Conservation (phyloP, 768 basidiomycete species). For the Lepiota venenata region DNA sequence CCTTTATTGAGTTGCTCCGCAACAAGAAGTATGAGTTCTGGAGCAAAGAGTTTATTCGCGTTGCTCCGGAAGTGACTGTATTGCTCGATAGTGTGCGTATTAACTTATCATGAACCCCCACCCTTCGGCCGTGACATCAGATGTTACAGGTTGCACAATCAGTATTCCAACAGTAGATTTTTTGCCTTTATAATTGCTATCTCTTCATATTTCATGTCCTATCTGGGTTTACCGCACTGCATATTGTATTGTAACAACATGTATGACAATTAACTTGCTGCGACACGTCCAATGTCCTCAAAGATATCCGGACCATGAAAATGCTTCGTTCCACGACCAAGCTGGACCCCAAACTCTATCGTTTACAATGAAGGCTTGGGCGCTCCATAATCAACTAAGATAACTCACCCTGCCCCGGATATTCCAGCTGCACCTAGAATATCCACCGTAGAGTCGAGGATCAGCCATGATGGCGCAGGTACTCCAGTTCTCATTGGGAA, state of each 20-base stretch:
- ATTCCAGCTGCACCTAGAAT: slow-evolving; percentile 68
- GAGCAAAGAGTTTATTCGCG: slow-evolving; percentile 82
- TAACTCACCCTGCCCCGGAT: slow-evolving; percentile 68
- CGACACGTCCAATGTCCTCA: slow-evolving; percentile 7
- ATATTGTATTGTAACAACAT: slow-evolving; percentile 88
- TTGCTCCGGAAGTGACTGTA: slow-evolving; percentile 83
- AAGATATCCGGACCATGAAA: slow-evolving; percentile 12
- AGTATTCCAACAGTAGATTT: slow-evolving; percentile 75
- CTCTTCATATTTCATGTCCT: slow-evolving; percentile 73
- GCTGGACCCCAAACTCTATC: slow-evolving; percentile 23
- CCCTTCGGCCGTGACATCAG: slow-evolving; percentile 11
- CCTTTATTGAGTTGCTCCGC: slow-evolving; percentile 90
- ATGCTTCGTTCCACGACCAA: slow-evolving; percentile 27
- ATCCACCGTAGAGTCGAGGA: slow-evolving; percentile 53
- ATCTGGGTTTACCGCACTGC: slow-evolving; percentile 58
- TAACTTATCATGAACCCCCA: slow-evolving; percentile 11
- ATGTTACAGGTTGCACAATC: slow-evolving; percentile 64
- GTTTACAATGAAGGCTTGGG: neutral
- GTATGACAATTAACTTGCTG: slow-evolving; percentile 20
- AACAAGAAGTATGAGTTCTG: slow-evolving; percentile 91
- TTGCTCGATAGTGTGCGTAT: slow-evolving; percentile 76
- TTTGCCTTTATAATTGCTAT: slow-evolving; percentile 58
- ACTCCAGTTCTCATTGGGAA: slow-evolving; percentile 86
- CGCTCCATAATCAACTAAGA: neutral
- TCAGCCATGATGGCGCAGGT: slow-evolving; percentile 73